Evolutionary conservation across 192 early-diverging fungal genomes (phyloP), one percentile per base, ranked within the genome.

Genomic region (Backusella tuberculispora): DNA sequence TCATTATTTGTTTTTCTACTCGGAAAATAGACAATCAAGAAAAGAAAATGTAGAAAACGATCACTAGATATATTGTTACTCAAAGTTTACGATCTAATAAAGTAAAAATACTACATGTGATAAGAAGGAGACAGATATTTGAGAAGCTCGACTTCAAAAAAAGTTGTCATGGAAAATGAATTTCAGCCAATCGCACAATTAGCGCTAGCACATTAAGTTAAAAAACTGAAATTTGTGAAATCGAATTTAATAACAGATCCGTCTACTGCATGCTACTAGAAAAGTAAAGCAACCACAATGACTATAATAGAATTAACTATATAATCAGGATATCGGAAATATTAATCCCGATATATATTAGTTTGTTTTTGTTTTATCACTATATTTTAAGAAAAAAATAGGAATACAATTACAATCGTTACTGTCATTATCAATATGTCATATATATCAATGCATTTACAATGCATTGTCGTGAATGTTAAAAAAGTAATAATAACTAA

Each of bases 131-230:
- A 60, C 53, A 1, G 53, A 26, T 60, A 26, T 24, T 60, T 12
- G 53, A 60, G 53, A 60, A 60, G 9, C 53, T 60, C 21, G 24
- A 60, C 53, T 60, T 24, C 12, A 60, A 60, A 60, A 56, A 56
- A 46, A 60, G 26, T 7, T 26, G 42, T 60, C 9, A 60, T 60
- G 24, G 53, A 60, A 60, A 24, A 3, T 4, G 21, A 34, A 26
- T 60, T 60, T 24, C 24, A 60, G 53, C 53, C 53, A 60, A 60
- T 60, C 21, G 53, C 53, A 60, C 53, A 60, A 60, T 60, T 60
- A n/a, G 53, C 53, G 53, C 53, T 26, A 8, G n/a, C 19, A 60
- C 21, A 10, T 56, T 12, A 21, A 56, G 53, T 56, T 19, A 6
- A 13, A 26, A 21, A 56, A 56, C 19, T 24, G 24, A 24, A 56